A percentile compares a stretch with the other conserved stretches of the same genome.
phyloP scores from a whole-genome alignment of 805 yeast genomes.

The Schwanniomyces sp. region DNA sequence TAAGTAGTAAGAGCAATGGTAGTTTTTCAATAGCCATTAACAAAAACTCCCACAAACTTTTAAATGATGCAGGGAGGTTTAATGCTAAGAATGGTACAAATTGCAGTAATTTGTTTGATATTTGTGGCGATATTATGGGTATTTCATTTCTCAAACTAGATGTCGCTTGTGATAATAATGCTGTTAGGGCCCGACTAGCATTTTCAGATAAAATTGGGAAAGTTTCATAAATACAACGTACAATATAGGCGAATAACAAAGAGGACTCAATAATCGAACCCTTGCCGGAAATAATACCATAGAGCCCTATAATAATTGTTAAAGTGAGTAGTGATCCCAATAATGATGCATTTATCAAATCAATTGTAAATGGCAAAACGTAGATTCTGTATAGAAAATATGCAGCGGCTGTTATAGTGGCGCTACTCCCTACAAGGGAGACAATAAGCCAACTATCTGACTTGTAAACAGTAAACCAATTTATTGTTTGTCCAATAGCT shows the following conservation, averaged over 20 bases:
- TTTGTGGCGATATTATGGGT: constrained; percentile 36
- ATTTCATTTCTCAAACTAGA: constrained; percentile 31
- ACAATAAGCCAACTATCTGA: constrained; percentile 81
- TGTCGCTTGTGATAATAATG: constrained; percentile 34
- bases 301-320: constrained; percentile 70
- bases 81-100: constrained; percentile 48
- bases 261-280: constrained; percentile 94
- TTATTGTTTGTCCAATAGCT: constrained; percentile 80
- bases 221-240: constrained; percentile 88
- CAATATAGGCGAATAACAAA: constrained; percentile 83
- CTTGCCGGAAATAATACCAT: constrained; percentile 77
- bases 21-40: constrained; percentile 57
- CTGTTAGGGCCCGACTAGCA: constrained; percentile 32
- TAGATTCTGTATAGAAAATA: constrained; percentile 84
- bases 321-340: constrained; percentile 83
- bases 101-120: constrained; percentile 31
- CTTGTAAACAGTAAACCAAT: constrained; percentile 60
- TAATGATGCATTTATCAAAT: constrained; percentile 73
- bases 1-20: constrained; percentile 78
- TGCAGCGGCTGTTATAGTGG: constrained; percentile 70
- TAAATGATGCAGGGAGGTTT: constrained; percentile 52
- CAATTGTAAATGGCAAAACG: constrained; percentile 69
- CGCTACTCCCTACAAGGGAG: constrained; percentile 69
- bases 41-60: constrained; percentile 54
- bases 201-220: constrained; percentile 80